Base-by-base conservation (phyloP, 768 basidiomycete species). In the Suillus paluster region DNA sequence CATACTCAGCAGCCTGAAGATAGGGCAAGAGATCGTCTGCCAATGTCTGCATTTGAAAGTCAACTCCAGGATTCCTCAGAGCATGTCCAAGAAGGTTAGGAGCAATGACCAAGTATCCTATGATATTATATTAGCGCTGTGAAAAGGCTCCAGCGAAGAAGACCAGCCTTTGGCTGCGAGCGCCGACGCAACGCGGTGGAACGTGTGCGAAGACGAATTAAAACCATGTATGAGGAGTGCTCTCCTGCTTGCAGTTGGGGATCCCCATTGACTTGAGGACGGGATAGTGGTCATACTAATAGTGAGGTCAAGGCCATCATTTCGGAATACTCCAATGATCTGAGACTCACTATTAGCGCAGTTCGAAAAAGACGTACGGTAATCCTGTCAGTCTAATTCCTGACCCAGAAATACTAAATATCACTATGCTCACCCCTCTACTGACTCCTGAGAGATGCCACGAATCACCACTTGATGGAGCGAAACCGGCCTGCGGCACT, bases 41-140 rank as follows among this genome's bases (percentile, higher is more conserved):
- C 30, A 62, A 25, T 25, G 58, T 46, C 23, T 46, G 59, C 12
- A 60, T 50, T n/a, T 15, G 9, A 15, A 60, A 33, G 27, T 62
- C 45, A 1, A 27, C 42, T 9, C 33, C 52, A n/a, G 62, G 56
- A 17, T 23, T 23, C 0, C 5, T 36, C n/a, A 68, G 64, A 38
- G 66, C 70, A 21, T 73, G 73, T 10, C 68, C 68, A 23, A 71
- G 65, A 3, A 68, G 34, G 48, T 68, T 68, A 5, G 72, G 72
- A n/a, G 70, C 72, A 0, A 34, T 60, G 42, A 71, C 70, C 21
- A 66, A 62, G 27, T 66, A 71, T 34, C 70, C 73, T 73, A 61
- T 34, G 30, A 25, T 27, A 19, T 56, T 36, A 33, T 30, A 38
- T 61, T 4, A 34, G 27, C 48, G 15, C 39, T 39, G 14, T 38